Conservation (phyloP, 306 rosid genomes). For the Cicer judaicum region DNA sequence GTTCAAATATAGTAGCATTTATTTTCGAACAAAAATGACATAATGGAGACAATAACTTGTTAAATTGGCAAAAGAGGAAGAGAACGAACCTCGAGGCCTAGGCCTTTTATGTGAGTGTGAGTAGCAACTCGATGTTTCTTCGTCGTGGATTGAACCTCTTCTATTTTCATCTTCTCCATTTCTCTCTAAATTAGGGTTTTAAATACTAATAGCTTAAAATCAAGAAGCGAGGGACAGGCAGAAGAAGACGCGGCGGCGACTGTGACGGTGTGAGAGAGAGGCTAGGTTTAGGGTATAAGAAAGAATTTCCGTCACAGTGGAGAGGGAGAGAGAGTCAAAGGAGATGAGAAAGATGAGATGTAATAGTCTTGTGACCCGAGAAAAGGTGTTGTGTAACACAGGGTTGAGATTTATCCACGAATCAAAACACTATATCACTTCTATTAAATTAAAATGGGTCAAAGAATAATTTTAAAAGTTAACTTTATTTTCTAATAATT, state of each 20-base stretch:
- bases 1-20: not conserved
- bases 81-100: slow-evolving; percentile 80
- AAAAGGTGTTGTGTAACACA: not conserved
- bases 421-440: too few species aligned
- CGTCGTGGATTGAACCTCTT: slow-evolving; percentile 88
- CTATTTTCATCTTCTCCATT: slow-evolving; percentile 73
- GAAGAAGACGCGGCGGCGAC: too few species aligned
- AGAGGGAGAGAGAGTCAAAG: not conserved
- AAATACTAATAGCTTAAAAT: too few species aligned
- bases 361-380: too few species aligned
- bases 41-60: not conserved
- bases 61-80: slow-evolving; percentile 39
- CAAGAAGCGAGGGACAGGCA: too few species aligned
- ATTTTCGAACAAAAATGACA: not conserved
- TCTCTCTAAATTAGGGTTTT: not conserved
- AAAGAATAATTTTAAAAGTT: too few species aligned
- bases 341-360: not conserved
- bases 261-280: too few species aligned
- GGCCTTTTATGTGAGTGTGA: slow-evolving; percentile 77
- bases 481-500: too few species aligned
- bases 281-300: not conserved
- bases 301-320: not conserved
- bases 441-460: too few species aligned
- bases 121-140: slow-evolving; percentile 74
- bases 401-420: too few species aligned